Evolutionary conservation across 345 rosid species (phyloP).

Genomic region (Salix exigua): DNA sequence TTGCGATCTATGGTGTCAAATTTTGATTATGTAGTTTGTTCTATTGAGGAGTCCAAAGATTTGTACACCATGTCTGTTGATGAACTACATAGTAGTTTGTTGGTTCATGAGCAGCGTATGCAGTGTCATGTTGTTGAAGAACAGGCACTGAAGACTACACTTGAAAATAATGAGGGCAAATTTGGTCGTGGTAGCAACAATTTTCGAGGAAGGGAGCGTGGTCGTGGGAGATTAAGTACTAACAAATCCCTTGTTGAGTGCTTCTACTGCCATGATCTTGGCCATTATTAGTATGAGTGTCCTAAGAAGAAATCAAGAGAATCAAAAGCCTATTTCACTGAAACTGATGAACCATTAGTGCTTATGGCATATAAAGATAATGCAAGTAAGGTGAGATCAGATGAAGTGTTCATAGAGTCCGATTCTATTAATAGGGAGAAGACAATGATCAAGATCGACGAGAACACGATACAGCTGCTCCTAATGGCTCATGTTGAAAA

Average conservation of each 20-base stretch:
- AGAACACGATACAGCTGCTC: rapidly evolving
- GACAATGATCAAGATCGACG: background rate
- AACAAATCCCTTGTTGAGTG: background rate
- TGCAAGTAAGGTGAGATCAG: no score
- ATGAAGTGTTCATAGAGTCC: no score
- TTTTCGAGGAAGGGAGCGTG: background rate
- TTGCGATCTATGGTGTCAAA: background rate
- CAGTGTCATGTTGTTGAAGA: no score
- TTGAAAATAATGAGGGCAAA: no score
- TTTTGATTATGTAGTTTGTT: no score
- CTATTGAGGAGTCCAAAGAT: background rate
- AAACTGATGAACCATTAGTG: no score
- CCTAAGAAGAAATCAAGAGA: background rate
- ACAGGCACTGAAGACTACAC: background rate
- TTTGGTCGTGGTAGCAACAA: rapidly evolving
- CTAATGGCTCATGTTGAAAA: no score
- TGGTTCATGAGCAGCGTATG: background rate
- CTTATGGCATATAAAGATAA: no score
- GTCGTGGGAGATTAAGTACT: background rate
- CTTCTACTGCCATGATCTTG: background rate
- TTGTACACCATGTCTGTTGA: background rate
- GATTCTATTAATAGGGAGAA: no score
- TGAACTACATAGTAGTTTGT: background rate
- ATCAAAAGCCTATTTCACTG: no score
- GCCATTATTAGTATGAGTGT: background rate